Percentiles rank a stretch among this genome's conserved stretches.
Evolutionary conservation across 2,329 filamentous ascomycete species (phyloP).

Genomic region (Exutisphaerella laricina): DNA sequence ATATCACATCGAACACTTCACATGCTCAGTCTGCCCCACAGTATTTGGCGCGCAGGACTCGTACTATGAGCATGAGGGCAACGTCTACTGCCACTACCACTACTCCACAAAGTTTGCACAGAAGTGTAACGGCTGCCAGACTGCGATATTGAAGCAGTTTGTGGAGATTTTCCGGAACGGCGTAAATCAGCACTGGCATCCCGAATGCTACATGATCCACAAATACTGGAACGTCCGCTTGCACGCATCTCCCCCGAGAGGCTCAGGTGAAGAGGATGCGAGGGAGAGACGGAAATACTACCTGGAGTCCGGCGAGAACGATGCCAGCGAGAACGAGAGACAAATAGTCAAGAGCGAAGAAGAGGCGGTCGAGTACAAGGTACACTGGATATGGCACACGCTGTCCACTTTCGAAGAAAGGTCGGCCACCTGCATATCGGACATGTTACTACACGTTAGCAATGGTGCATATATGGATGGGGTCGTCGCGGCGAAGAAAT

Average conservation of each 20-base stretch:
- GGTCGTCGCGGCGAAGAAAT: constrained; percentile 88
- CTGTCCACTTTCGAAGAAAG: constrained; percentile 96
- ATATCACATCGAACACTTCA: constrained; percentile 99
- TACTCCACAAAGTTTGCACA: constrained; percentile 98
- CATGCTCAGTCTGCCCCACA: constrained; percentile 91
- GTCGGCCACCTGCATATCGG: constrained; percentile 94
- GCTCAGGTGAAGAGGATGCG: constrained; percentile 32
- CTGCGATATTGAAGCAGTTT: constrained; percentile 96
- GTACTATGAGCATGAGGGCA: constrained; percentile 96
- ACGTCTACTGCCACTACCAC: constrained; percentile 97
- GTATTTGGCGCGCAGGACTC: constrained; percentile 98
- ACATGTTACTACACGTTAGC: constrained; percentile 97
- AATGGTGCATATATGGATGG: constrained; percentile 96
- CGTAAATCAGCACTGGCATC: constrained; percentile 98
- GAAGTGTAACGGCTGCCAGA: constrained; percentile 92
- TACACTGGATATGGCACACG: constrained; percentile 97
- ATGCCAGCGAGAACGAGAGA: constrained; percentile 63
- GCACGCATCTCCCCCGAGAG: constrained; percentile 37
- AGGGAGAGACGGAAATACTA: constrained; percentile 27
- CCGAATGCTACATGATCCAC: constrained; percentile 99
- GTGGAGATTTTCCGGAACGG: constrained; percentile 98
- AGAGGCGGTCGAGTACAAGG: constrained; percentile 94
- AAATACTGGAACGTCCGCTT: constrained; percentile 99
- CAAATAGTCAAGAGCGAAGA: constrained; percentile 76
- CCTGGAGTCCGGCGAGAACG: constrained; percentile 39